These are phyloP conservation scores for Artemisia tridentata DNA, from an alignment of 129 eudicot species.

Conservation along the genomic window DNA sequence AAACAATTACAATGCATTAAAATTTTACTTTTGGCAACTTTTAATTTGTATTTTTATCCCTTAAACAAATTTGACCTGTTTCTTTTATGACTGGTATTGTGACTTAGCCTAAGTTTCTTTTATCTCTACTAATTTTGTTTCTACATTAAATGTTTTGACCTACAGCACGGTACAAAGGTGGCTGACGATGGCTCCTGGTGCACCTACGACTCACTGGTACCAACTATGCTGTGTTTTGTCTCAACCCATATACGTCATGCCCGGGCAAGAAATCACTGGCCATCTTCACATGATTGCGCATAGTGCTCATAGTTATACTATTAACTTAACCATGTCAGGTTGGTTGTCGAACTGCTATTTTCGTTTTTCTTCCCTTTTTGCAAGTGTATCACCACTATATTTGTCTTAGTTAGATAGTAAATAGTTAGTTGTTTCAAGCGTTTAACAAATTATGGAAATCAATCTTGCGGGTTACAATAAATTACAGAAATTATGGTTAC, in stretches of 20 bases:
- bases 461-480: no score
- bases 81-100: no score
- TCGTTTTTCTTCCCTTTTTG: background rate
- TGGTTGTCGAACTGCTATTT: slow-evolving; percentile 8
- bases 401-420: no score
- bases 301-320: slow-evolving; percentile 89
- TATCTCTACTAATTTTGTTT: background rate
- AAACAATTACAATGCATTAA: background rate
- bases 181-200: slow-evolving; percentile 98
- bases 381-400: background rate
- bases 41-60: background rate
- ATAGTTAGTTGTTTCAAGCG: no score
- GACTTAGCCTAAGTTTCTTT: no score
- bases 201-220: slow-evolving; percentile 97
- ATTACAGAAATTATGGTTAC: no score
- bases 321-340: slow-evolving; percentile 92
- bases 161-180: slow-evolving; percentile 85
- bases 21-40: background rate
- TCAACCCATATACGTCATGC: slow-evolving; percentile 92
- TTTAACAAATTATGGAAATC: no score
- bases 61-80: background rate
- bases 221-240: slow-evolving; percentile 87
- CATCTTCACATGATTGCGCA: slow-evolving; percentile 90
- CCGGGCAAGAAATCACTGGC: slow-evolving; percentile 96
- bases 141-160: slow-evolving; percentile 7